Evolutionary conservation across 768 basidiomycete genomes (phyloP).

Genomic region (Sporobolomyces phaffii): DNA sequence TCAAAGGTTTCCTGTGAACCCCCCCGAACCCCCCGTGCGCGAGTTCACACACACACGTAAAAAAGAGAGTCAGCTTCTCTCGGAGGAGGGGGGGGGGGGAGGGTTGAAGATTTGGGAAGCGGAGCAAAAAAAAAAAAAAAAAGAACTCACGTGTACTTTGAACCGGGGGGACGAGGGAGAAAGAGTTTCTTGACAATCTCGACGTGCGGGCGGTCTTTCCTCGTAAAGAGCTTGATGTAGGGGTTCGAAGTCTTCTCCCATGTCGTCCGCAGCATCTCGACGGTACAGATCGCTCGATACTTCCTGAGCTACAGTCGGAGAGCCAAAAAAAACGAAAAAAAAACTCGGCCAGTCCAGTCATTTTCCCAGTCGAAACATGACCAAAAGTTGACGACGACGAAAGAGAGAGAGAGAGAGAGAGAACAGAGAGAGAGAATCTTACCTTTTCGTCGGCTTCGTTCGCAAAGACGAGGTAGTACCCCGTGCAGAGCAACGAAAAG

Average conservation of each 20-base stretch:
- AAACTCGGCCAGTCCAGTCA: too few relatives aligned
- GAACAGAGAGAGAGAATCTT: too few relatives aligned
- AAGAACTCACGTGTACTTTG: constrained; percentile 53
- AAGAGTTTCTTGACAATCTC: constrained; percentile 66
- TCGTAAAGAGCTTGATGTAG: constrained; percentile 64
- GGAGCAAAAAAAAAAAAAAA: too few relatives aligned
- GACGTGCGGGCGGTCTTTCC: constrained; percentile 57
- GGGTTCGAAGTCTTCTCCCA: constrained; percentile 98
- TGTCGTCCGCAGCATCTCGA: constrained; percentile 89
- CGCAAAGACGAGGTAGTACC: constrained; percentile 81
- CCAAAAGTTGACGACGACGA: too few relatives aligned
- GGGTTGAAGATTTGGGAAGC: too few relatives aligned
- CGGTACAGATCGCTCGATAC: constrained; percentile 85
- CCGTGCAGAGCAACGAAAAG: constrained; percentile 72
- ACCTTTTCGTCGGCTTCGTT: constrained; percentile 96
- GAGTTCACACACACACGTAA: too few relatives aligned
- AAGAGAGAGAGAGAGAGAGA: too few relatives aligned
- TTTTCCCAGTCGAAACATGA: too few relatives aligned
- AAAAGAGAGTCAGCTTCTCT: not conserved
- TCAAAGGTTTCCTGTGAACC: constrained; percentile 67
- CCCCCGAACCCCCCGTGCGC: too few relatives aligned
- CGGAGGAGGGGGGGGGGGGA: not conserved
- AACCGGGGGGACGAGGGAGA: constrained; percentile 72
- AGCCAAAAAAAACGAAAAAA: not conserved
- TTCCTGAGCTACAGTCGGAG: constrained; percentile 78